Evolutionary conservation across 306 rosid species (phyloP).

Genomic region (Trifolium subterraneum): DNA sequence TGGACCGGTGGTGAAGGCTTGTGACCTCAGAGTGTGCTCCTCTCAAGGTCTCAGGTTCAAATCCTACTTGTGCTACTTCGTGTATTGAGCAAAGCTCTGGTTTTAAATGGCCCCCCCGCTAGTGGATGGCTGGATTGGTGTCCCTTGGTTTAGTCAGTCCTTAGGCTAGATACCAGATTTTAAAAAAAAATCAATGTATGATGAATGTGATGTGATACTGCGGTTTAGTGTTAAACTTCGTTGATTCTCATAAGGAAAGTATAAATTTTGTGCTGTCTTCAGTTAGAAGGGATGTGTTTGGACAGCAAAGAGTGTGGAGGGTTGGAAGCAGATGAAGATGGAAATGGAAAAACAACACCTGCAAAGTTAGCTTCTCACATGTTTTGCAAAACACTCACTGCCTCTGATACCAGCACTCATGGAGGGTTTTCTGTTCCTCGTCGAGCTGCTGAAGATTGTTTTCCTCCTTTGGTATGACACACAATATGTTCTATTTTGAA

Average conservation of each 20-base stretch:
- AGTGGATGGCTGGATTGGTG: too few relatives aligned
- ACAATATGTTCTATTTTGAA: conserved; percentile 1
- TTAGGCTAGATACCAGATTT: too few relatives aligned
- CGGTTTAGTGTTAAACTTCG: not conserved
- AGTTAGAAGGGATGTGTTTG: conserved; percentile 66
- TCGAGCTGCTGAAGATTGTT: conserved; percentile 97
- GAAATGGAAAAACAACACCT: conserved; percentile 71
- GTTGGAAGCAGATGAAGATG: conserved; percentile 65
- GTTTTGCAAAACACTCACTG: conserved; percentile 98
- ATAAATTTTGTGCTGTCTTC: conserved; percentile 38
- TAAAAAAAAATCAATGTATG: too few relatives aligned
- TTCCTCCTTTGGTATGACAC: conserved; percentile 85
- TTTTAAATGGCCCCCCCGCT: too few relatives aligned
- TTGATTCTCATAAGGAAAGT: not conserved
- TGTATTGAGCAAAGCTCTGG: too few relatives aligned
- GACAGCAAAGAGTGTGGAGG: conserved; percentile 71
- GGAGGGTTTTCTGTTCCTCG: conserved; percentile 99
- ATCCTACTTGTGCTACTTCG: too few relatives aligned
- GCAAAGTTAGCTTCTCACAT: conserved; percentile 91
- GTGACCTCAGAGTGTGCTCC: too few relatives aligned
- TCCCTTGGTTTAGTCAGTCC: too few relatives aligned
- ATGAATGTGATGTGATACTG: not conserved
- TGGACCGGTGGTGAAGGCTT: too few relatives aligned
- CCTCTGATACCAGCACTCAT: conserved; percentile 96
- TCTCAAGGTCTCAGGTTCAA: too few relatives aligned